Evolutionary conservation across 1,284 basidiomycete genomes (phyloP).

Genomic region (Boletus mariae): DNA sequence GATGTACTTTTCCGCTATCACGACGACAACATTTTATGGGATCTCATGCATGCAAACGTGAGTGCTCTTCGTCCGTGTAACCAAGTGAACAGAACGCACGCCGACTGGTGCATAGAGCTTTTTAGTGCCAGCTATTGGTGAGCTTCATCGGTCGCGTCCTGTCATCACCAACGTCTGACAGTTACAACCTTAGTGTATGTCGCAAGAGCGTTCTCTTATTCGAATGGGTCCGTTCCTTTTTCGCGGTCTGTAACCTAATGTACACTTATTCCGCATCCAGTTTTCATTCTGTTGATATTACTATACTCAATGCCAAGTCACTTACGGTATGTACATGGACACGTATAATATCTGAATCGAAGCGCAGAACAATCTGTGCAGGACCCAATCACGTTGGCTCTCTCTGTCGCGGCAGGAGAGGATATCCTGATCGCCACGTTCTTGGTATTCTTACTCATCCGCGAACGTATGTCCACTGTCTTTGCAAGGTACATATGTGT

Average conservation of each 20-base stretch:
- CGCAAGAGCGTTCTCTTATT: background rate
- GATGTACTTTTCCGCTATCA: background rate
- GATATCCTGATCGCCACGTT: slow-evolving; percentile 5
- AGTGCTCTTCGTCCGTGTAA: background rate
- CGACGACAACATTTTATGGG: slow-evolving; percentile 11
- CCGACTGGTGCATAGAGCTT: slow-evolving; percentile 7
- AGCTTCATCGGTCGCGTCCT: no score
- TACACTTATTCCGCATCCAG: no score
- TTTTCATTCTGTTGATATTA: background rate
- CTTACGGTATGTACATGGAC: background rate
- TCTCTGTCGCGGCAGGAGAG: background rate
- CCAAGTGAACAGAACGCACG: background rate
- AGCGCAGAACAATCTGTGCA: background rate
- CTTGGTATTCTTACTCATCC: slow-evolving; percentile 9
- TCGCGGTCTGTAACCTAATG: background rate
- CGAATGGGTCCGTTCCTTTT: background rate
- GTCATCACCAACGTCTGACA: background rate
- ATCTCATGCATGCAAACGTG: slow-evolving; percentile 17
- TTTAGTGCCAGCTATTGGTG: background rate
- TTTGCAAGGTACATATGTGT: slow-evolving; percentile 2
- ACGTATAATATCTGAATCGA: background rate
- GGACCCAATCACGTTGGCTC: background rate
- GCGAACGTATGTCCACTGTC: background rate
- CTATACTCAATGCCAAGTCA: background rate
- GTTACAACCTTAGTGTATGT: no score